Evolutionary conservation across 2,329 filamentous ascomycete genomes (phyloP), one percentile per base, ranked within the genome.

Genomic region (Beauveria sp.): DNA sequence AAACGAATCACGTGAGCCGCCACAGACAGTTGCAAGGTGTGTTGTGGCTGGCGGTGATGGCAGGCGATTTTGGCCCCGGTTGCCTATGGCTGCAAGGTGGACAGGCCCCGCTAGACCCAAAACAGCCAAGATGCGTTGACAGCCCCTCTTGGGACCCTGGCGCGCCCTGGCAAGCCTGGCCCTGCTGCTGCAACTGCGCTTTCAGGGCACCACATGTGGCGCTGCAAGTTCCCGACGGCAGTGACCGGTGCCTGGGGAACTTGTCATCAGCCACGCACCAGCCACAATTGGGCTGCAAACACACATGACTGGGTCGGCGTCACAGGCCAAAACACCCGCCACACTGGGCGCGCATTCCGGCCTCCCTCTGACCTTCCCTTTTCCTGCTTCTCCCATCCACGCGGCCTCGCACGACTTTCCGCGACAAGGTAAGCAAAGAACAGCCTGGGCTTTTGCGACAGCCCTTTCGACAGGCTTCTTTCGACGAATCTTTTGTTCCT

Each of bases 311-410:
- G 53, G 8, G 20, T 24, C 22, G 10, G 22, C 12, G 43, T 61
- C 59, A 61, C 59, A 61, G 50, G 59, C 59, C 59, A 61, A 61
- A 61, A 61, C 59, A 61, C 24, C 43, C 43, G 42, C 56, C 31
- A 31, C 56, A 58, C 55, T 57, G 54, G 42, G 43, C 34, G 56
- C 56, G 56, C 56, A 50, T 59, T 31, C 56, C 45, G 43, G 43
- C 55, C 43, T 42, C 56, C 31, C 52, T 54, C 16, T 51, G 28
- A 12, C 34, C 34, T 51, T 26, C 45, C 56, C 42, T 59, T 59
- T 49, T 50, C 16, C 31, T 55, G 53, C 20, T 43, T 59, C 45
- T 31, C 31, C 45, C 46, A 50, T 49, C 45, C 31, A 59, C 56
- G 46, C 9, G 20, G 43, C 46, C 46, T 50, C 56, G 6, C 28